These are phyloP conservation scores for Podaxis sp. DNA, from an alignment of 768 basidiomycete genomes.

Conservation along the genomic window DNA sequence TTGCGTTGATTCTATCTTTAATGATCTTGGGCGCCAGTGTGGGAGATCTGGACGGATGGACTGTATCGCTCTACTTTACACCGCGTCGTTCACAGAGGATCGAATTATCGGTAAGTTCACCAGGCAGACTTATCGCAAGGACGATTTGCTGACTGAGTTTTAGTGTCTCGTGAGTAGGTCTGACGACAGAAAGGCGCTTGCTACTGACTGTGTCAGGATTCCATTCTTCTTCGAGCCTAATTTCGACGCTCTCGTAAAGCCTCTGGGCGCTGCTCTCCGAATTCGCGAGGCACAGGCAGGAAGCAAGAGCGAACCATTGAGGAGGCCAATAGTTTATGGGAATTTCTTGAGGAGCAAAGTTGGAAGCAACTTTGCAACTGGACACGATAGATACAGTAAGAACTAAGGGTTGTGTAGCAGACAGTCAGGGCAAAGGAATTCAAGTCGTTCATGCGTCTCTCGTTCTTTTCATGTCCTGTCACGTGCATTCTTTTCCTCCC, in stretches of 20 bases:
- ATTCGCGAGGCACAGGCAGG: constrained; percentile 24
- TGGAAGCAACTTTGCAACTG: constrained; percentile 62
- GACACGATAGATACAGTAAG: constrained; percentile 38
- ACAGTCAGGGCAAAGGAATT: not conserved
- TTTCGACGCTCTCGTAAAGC: constrained; percentile 67
- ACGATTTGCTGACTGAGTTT: not conserved
- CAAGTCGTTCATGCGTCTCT: not conserved
- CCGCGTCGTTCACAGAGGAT: constrained; percentile 75
- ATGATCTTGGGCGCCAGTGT: constrained; percentile 51
- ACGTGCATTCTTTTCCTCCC: constrained; percentile 22
- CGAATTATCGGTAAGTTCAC: constrained; percentile 59
- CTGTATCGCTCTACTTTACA: constrained; percentile 87
- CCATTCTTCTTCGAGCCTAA: constrained; percentile 97
- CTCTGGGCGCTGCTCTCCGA: constrained; percentile 61
- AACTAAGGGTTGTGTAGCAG: constrained; percentile 6
- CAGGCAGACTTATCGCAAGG: not conserved
- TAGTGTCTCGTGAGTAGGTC: constrained; percentile 68
- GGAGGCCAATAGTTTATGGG: constrained; percentile 66
- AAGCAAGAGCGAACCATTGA: constrained; percentile 17
- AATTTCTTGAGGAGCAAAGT: constrained; percentile 78
- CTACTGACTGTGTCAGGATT: constrained; percentile 43
- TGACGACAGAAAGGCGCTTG: not conserved
- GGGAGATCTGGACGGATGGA: constrained; percentile 90
- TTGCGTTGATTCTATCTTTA: not conserved
- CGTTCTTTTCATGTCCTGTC: constrained; percentile 12